Base-by-base conservation (phyloP, 129 eudicot species). In the Pulicaria dysenterica region DNA sequence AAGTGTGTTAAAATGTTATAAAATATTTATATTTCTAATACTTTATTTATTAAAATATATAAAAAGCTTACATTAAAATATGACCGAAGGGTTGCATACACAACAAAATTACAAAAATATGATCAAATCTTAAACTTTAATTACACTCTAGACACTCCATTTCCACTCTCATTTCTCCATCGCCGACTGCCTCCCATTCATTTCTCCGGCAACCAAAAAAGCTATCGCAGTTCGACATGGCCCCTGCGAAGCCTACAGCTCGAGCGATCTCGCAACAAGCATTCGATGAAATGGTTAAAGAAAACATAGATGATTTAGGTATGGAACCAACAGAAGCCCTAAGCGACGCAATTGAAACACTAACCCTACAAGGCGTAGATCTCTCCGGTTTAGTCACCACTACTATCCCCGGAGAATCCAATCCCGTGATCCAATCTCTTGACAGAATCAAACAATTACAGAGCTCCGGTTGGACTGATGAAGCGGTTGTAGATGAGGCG, bases 291-390 rank as follows among this genome's bases (percentile, higher is more conserved):
- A 83, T 91, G 85, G 91, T 94, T 43, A 58, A 68, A 36, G 99
- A 88, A 43, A 90, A 95, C 83, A 83, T 95, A 41, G 93, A 86
- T 42, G 97, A 90, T 66, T 79, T 95, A 16, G 92, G 89, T 3
- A 91, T 91, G 95, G 97, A 88, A 14, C 88, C 96, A 41, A 24
- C 77, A 42, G 96, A 91, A 82, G 97, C 97, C 70, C 86, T 91
- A 56, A 73, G 74, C 11, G 99, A 94, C 83, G 97, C 93, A 64
- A 82, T 94, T 69, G 83, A 95, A 47, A 90, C 99, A 64, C 91
- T 91, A 31, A 77, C 91, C 19, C 97, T 95, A 6, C 99, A 91
- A 86, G 96, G 94, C 82, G 99, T 91, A 76, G 97, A 91, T 88
- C 99, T 95, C 56, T 90, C 97, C 17, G 96, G 98, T 49, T 84